Conservation (phyloP, 2,329 filamentous ascomycete species). For the Paramyrothecium sp. region DNA sequence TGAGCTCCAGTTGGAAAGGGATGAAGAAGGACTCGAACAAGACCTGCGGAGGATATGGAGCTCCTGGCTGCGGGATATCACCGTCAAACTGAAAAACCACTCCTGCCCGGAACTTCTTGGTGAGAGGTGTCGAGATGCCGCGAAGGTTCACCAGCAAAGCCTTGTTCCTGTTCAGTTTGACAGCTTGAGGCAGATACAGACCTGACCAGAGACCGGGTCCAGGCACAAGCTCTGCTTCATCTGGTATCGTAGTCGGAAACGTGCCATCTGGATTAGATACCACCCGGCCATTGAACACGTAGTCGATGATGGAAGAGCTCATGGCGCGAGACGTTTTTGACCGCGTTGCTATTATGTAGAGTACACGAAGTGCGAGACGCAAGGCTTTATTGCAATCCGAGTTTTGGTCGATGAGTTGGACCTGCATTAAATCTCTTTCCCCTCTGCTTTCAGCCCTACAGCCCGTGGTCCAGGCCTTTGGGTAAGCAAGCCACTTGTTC, state of each 20-base stretch:
- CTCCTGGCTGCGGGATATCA: background rate
- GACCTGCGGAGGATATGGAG: background rate
- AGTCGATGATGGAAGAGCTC: background rate
- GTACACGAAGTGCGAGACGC: no score
- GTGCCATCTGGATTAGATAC: background rate
- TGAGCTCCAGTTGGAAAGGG: background rate
- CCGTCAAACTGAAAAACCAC: background rate
- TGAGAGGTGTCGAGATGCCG: background rate
- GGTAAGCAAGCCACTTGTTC: no score
- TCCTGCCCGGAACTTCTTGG: background rate
- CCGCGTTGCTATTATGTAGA: no score
- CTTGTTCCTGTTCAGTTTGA: background rate
- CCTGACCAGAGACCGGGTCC: background rate
- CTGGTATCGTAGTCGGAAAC: background rate
- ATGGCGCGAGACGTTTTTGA: no score
- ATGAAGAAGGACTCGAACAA: background rate
- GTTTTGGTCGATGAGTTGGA: no score
- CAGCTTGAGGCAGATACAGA: background rate
- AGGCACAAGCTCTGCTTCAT: background rate
- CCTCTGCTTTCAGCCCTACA: no score
- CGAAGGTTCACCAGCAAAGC: background rate
- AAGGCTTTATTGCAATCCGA: no score
- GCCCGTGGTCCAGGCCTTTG: no score
- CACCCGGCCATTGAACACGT: background rate
- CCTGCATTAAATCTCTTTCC: no score